A percentile compares a stretch with the other conserved stretches of the same genome.
Conservation (phyloP, 768 basidiomycete genomes). For the Rhizopogon vesiculosus region DNA sequence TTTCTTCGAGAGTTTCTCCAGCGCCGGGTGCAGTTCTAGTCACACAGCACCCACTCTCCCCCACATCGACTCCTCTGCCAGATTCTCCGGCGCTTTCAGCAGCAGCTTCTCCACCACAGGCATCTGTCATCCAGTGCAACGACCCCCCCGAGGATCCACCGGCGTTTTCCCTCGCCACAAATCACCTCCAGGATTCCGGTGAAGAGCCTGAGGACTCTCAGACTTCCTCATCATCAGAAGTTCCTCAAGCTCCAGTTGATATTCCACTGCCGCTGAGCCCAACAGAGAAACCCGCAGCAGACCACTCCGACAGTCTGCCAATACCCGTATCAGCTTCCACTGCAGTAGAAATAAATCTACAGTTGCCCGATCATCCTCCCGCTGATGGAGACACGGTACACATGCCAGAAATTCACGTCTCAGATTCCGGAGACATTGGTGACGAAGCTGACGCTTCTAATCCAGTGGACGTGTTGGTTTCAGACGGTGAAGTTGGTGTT, state of each 20-base stretch:
- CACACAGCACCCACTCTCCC: conserved; percentile 34
- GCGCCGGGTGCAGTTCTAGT: conserved; percentile 21
- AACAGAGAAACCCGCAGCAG: not conserved
- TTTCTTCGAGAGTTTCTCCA: conserved; percentile 40
- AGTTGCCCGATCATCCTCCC: not conserved
- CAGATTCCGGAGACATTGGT: not conserved
- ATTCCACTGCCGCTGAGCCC: not conserved
- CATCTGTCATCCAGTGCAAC: not conserved
- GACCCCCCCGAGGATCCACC: not conserved
- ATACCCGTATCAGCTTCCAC: not conserved
- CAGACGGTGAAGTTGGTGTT: not conserved
- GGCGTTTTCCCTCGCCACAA: not conserved
- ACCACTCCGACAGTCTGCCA: not conserved
- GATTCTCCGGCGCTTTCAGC: conserved; percentile 28
- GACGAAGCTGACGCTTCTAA: not conserved
- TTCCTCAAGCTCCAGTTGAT: not conserved
- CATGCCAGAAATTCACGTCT: not conserved
- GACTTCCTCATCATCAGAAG: not conserved
- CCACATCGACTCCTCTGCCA: conserved; percentile 40
- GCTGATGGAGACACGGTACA: not conserved
- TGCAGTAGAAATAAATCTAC: not conserved
- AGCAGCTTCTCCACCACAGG: not conserved
- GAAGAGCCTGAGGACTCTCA: not conserved
- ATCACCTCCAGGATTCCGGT: not conserved
- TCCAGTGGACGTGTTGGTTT: not conserved